These are phyloP conservation scores for Fusarium sp. DNA, from an alignment of 2,329 filamentous ascomycete species.

Conservation along the genomic window DNA sequence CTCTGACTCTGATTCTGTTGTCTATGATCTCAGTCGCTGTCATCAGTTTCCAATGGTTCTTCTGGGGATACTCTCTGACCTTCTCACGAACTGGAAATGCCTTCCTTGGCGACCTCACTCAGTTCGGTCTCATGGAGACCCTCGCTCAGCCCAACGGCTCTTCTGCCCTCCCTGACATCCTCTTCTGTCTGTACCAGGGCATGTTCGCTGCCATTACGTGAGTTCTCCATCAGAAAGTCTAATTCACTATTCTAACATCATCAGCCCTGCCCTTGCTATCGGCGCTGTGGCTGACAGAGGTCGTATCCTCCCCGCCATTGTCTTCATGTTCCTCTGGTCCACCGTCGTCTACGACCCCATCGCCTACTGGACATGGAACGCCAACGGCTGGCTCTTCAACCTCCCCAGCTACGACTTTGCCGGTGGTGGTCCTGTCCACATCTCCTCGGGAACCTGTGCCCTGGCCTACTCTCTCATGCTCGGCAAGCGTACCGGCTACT, in stretches of 20 bases:
- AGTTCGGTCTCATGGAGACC: conserved; percentile 85
- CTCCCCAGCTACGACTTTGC: conserved; percentile 81
- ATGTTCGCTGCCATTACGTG: conserved; percentile 93
- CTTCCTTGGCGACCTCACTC: conserved; percentile 83
- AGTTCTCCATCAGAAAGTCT: conserved; percentile 51
- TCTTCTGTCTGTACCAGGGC: conserved; percentile 89
- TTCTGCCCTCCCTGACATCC: conserved; percentile 78
- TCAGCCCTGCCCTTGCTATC: conserved; percentile 69
- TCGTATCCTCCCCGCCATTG: conserved; percentile 70
- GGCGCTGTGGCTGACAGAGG: conserved; percentile 73
- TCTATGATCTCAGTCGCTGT: conserved; percentile 85
- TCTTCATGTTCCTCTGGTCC: conserved; percentile 79
- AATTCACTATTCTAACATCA: conserved; percentile 7
- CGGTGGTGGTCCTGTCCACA: conserved; percentile 81
- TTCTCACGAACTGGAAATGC: conserved; percentile 84
- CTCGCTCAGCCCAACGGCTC: conserved; percentile 82
- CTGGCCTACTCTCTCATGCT: conserved; percentile 81
- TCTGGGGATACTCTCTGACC: conserved; percentile 90
- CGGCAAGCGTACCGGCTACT: conserved; percentile 75
- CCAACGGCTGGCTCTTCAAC: conserved; percentile 77
- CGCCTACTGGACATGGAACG: conserved; percentile 84
- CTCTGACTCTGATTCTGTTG: conserved; percentile 86
- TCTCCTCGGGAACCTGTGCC: conserved; percentile 77
- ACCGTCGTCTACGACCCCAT: conserved; percentile 80
- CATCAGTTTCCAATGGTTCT: conserved; percentile 93